Evolutionary conservation across 805 yeast species (phyloP).

Genomic region (Saccharomyces eubayanus): DNA sequence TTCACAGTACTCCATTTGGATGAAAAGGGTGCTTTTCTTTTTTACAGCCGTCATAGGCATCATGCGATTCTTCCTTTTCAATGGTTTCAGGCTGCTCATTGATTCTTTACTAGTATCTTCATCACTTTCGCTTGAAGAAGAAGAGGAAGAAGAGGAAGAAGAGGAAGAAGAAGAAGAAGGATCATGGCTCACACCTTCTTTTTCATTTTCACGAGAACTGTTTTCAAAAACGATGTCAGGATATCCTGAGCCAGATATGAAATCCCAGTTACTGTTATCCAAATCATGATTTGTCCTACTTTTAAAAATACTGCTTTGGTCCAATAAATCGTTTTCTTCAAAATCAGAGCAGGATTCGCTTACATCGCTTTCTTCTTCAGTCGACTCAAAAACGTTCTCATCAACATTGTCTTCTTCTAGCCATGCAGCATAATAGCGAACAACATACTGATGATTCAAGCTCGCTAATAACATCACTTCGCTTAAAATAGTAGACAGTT

Average conservation of each 20-base stretch:
- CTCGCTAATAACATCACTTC: constrained; percentile 91
- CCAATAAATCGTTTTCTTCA: constrained; percentile 11
- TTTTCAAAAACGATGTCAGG: constrained; percentile 51
- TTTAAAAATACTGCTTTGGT: constrained; percentile 26
- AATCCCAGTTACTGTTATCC: constrained; percentile 43
- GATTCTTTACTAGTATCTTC: constrained; percentile 5
- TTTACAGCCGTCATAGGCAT: constrained; percentile 11
- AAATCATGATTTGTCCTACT: constrained; percentile 23
- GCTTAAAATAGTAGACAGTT: constrained; percentile 69
- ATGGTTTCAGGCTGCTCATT: constrained; percentile 1
- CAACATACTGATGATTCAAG: constrained; percentile 90
- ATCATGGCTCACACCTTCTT: constrained; percentile 17
- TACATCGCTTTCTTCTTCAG: constrained; percentile 23
- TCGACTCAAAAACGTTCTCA: constrained; percentile 31
- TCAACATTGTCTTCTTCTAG: constrained; percentile 60
- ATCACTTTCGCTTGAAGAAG: neutral
- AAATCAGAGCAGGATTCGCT: constrained; percentile 4
- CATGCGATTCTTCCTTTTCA: neutral
- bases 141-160: constrained; percentile 7
- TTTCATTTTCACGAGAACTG: constrained; percentile 20
- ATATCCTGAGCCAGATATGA: constrained; percentile 45
- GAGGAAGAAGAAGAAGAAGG: constrained; percentile 7
- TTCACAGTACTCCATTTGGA: constrained; percentile 98
- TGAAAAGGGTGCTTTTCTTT: constrained; percentile 65
- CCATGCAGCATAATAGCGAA: constrained; percentile 96